These are phyloP conservation scores for Suillus clintonianus DNA, from an alignment of 768 basidiomycete genomes.

Conservation along the genomic window DNA sequence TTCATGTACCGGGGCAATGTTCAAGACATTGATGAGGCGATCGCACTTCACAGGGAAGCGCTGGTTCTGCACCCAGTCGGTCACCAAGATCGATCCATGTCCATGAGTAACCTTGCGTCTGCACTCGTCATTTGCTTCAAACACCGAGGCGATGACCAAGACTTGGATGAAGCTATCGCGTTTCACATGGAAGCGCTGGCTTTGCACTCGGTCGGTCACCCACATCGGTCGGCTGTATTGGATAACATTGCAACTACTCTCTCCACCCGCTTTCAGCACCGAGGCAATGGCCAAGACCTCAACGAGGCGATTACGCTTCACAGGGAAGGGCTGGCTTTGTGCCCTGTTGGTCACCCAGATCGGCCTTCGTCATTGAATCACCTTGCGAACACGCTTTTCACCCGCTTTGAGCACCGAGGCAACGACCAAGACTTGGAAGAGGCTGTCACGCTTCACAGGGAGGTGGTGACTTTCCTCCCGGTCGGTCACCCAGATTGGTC, in stretches of 20 bases:
- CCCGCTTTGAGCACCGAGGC: neutral
- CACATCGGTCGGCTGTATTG: conserved; percentile 7
- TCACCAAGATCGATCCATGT: no score
- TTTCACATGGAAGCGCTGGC: no score
- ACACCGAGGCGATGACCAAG: neutral
- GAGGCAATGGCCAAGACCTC: neutral
- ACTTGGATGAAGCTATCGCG: conserved; percentile 18
- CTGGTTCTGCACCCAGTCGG: no score
- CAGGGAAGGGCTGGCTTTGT: neutral
- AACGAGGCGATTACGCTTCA: neutral
- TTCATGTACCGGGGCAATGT: no score
- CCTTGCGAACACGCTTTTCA: neutral
- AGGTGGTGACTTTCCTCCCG: no score
- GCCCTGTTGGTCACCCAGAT: neutral
- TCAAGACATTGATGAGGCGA: no score
- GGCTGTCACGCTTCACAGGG: neutral
- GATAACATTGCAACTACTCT: conserved; percentile 9
- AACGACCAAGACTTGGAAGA: conserved; percentile 1
- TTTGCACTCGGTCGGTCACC: no score
- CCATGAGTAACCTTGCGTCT: no score
- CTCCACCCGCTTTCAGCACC: neutral
- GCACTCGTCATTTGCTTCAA: neutral
- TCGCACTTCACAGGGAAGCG: no score
- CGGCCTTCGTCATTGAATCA: neutral
- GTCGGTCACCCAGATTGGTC: no score